Conservation (phyloP, 192 early-diverging fungal species). For the Coemansia sp. region DNA sequence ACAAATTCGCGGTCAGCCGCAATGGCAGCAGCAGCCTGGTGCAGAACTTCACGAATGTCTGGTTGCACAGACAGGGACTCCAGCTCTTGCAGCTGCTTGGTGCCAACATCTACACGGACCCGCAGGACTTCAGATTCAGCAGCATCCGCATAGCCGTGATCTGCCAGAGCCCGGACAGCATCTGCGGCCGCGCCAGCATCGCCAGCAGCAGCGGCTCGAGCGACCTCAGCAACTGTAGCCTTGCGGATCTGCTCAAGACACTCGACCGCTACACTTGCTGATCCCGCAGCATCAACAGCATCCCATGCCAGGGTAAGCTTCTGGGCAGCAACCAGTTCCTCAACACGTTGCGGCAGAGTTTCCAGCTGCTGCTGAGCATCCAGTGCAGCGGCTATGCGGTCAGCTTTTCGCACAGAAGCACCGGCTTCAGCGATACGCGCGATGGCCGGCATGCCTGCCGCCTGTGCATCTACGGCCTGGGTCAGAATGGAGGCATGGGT, state of each 20-base stretch:
- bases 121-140: slow-evolving; percentile 15
- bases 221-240: slow-evolving; percentile 10
- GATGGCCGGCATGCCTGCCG: slow-evolving; percentile 17
- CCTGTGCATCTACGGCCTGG: slow-evolving; percentile 14
- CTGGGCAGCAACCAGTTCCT: slow-evolving; percentile 18
- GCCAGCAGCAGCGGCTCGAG: slow-evolving; percentile 8
- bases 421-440: slow-evolving; percentile 27
- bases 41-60: not conserved
- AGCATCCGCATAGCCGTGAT: slow-evolving; percentile 13
- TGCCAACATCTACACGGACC: slow-evolving; percentile 20
- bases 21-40: slow-evolving; percentile 3
- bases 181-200: slow-evolving; percentile 11
- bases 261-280: too few species aligned
- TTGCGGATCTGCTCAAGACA: slow-evolving; percentile 12
- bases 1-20: slow-evolving; percentile 28
- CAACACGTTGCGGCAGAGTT: slow-evolving; percentile 34
- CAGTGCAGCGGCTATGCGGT: slow-evolving; percentile 24
- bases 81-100: slow-evolving; percentile 13
- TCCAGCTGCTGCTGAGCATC: slow-evolving; percentile 34
- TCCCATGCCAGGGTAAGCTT: slow-evolving; percentile 36
- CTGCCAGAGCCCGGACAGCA: slow-evolving; percentile 13
- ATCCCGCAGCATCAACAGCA: slow-evolving; percentile 5
- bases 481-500: slow-evolving; percentile 14
- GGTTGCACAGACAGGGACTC: too few species aligned
- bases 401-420: slow-evolving; percentile 16